phyloP scores from a whole-genome alignment of 2,329 filamentous ascomycete species.

The Phialocephala sp. region DNA sequence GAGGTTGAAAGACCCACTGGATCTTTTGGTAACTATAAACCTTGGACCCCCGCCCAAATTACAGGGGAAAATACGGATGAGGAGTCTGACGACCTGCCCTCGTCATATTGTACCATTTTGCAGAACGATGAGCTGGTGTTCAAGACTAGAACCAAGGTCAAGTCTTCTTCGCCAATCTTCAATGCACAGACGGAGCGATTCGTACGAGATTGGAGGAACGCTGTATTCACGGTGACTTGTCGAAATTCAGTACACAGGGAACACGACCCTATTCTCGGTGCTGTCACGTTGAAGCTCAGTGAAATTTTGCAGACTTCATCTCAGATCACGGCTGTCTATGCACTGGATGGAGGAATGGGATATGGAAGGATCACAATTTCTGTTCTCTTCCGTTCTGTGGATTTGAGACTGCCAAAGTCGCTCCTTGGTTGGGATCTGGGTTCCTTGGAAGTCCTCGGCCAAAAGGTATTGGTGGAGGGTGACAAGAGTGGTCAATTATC shows the following conservation, averaged over 20 bases:
- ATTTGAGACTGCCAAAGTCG: slow-evolving; percentile 25
- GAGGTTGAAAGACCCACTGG: slow-evolving; percentile 28
- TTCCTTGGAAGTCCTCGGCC: slow-evolving; percentile 27
- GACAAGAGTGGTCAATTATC: slow-evolving; percentile 18
- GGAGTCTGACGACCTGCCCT: slow-evolving; percentile 28
- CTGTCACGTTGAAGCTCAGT: slow-evolving; percentile 30
- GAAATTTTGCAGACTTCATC: slow-evolving; percentile 29
- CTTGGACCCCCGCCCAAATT: slow-evolving; percentile 31
- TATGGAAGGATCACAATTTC: slow-evolving; percentile 31
- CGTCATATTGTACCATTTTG: slow-evolving; percentile 31
- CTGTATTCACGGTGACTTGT: slow-evolving; percentile 29
- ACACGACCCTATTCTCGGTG: slow-evolving; percentile 30
- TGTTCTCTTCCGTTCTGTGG: slow-evolving; percentile 30
- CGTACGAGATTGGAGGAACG: slow-evolving; percentile 30
- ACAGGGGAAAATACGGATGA: slow-evolving; percentile 33
- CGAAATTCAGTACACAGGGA: slow-evolving; percentile 29
- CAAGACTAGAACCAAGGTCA: slow-evolving; percentile 32
- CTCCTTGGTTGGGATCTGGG: slow-evolving; percentile 31
- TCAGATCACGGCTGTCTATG: slow-evolving; percentile 28
- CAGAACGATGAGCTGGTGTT: slow-evolving; percentile 32
- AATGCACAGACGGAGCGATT: slow-evolving; percentile 32
- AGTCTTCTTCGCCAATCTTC: slow-evolving; percentile 31
- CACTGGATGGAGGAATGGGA: slow-evolving; percentile 30
- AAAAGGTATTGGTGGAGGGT: slow-evolving; percentile 24
- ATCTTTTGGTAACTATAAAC: slow-evolving; percentile 29